Conservation (phyloP, 805 yeast species). For the Cyberlindnera veronae region DNA sequence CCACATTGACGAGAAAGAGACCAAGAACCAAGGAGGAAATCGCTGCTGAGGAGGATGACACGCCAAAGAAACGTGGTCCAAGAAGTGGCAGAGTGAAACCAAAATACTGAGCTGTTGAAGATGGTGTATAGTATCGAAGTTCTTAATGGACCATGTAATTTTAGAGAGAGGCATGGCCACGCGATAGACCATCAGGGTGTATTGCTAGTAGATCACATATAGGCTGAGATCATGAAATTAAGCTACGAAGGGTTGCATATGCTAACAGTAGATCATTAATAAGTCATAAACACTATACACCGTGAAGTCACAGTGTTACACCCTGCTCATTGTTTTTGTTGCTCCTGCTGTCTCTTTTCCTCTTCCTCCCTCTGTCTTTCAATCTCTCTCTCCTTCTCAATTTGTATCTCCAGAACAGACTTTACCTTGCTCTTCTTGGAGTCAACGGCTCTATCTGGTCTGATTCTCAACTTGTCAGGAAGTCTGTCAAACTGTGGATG, state of each 20-base stretch:
- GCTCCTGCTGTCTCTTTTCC: constrained; percentile 1
- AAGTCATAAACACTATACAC: no score
- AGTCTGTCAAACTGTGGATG: constrained; percentile 75
- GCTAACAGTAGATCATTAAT: no score
- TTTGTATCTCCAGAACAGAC: constrained; percentile 26
- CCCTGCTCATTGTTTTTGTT: no score
- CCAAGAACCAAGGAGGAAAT: constrained; percentile 12
- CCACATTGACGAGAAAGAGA: constrained; percentile 15
- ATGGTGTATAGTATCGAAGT: neutral
- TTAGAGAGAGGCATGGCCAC: no score
- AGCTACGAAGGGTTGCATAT: no score
- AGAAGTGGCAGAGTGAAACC: constrained; percentile 17
- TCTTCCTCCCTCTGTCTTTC: constrained; percentile 18
- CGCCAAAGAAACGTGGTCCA: constrained; percentile 18
- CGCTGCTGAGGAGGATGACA: constrained; percentile 15
- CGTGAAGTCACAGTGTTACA: no score
- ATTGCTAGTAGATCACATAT: no score
- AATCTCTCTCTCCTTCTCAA: constrained; percentile 25
- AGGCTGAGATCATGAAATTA: no score
- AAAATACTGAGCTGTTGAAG: constrained; percentile 5
- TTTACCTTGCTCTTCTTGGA: constrained; percentile 15
- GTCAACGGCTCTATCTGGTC: constrained; percentile 30
- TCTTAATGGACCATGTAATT: no score
- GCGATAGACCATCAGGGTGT: no score
- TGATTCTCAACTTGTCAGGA: constrained; percentile 37